phyloP scores from a whole-genome alignment of 169 alveolate species.

The Plasmodium fragile region DNA sequence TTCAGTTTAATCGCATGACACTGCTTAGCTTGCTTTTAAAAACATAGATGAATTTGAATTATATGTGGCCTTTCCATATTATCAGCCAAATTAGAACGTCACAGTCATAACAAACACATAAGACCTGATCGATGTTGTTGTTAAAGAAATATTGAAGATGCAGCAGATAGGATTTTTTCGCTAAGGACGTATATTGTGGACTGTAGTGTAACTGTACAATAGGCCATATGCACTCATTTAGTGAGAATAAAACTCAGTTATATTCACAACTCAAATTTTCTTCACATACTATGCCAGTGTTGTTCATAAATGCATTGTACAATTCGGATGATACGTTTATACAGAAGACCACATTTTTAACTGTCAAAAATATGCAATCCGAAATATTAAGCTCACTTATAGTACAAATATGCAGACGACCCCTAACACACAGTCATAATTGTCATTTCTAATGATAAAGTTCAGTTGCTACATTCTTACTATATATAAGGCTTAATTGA shows the following conservation, averaged over 20 bases:
- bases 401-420: neutral
- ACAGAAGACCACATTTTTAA: neutral
- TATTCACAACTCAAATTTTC: neutral
- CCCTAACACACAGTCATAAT: neutral
- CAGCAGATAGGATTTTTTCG: too few species aligned
- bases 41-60: too few species aligned
- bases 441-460: neutral
- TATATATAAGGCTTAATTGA: neutral
- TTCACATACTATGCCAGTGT: neutral
- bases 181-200: too few species aligned
- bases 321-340: neutral
- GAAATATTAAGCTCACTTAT: neutral
- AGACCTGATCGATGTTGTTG: too few species aligned
- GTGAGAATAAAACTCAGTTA: neutral
- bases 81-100: too few species aligned
- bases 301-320: neutral
- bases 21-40: too few species aligned
- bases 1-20: too few species aligned
- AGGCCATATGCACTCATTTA: neutral
- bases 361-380: neutral
- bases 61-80: too few species aligned
- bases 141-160: too few species aligned
- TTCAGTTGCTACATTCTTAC: neutral
- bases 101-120: too few species aligned
- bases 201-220: too few species aligned